Conservation (phyloP, 169 alveolate genomes). For the Cyclospora cayetanensis region DNA sequence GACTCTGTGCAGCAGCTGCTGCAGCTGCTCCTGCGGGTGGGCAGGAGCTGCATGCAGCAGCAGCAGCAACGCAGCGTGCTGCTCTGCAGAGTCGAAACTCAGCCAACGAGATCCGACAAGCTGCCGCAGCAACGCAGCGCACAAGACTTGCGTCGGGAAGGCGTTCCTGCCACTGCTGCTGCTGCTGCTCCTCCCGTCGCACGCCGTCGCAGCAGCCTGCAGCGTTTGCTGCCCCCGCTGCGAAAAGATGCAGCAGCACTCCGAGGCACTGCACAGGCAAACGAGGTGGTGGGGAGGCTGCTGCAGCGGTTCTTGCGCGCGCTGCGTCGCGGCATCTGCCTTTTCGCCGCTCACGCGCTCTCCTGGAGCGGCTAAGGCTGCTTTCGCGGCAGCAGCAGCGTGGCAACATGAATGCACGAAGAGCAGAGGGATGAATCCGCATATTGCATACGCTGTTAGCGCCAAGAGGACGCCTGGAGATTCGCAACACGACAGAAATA, state of each 20-base stretch:
- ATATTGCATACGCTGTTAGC: slow-evolving; percentile 9
- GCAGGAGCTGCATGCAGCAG: slow-evolving; percentile 52
- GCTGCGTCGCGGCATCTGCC: neutral
- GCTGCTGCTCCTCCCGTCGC: slow-evolving; percentile 16
- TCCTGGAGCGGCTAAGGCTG: neutral
- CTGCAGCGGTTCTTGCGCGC: slow-evolving; percentile 1
- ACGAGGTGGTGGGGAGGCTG: slow-evolving; percentile 14
- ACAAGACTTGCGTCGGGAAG: slow-evolving; percentile 14
- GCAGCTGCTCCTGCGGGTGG: slow-evolving; percentile 56
- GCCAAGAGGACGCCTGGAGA: slow-evolving; percentile 47
- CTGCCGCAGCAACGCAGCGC: slow-evolving; percentile 56
- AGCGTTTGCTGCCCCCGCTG: slow-evolving; percentile 34
- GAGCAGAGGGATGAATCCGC: neutral
- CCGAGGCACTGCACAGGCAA: slow-evolving; percentile 36
- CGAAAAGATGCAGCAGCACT: slow-evolving; percentile 39
- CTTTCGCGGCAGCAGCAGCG: slow-evolving; percentile 48
- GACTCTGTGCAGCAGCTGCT: slow-evolving; percentile 57
- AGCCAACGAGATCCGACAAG: slow-evolving; percentile 52
- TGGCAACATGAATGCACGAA: slow-evolving; percentile 26
- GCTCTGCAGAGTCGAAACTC: slow-evolving; percentile 3
- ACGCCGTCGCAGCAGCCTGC: slow-evolving; percentile 19
- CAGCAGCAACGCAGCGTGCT: slow-evolving; percentile 33
- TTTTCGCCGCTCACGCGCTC: neutral
- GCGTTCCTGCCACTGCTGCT: slow-evolving; percentile 15
- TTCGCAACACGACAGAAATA: neutral